These are phyloP conservation scores for Backusella morwellensis DNA, from an alignment of 192 early-diverging fungal genomes.

Conservation along the genomic window DNA sequence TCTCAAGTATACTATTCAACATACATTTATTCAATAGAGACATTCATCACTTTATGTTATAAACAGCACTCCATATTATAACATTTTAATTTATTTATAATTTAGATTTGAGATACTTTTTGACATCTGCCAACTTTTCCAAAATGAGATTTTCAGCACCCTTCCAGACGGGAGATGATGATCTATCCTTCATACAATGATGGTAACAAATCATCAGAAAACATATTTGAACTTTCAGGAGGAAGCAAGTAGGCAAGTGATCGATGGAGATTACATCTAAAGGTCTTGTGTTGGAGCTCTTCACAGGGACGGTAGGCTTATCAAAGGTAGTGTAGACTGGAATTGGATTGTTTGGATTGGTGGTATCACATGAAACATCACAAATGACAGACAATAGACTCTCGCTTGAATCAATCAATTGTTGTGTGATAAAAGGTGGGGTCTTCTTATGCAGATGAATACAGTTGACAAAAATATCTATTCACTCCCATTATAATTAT, in stretches of 20 bases:
- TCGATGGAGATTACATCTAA: constrained; percentile 93
- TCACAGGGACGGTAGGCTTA: constrained; percentile 76
- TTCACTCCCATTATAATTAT: too few relatives aligned
- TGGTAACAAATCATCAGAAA: constrained; percentile 81
- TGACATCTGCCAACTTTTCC: constrained; percentile 62
- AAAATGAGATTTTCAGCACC: constrained; percentile 80
- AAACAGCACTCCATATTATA: too few relatives aligned
- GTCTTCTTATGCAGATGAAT: constrained; percentile 91
- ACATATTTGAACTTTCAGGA: constrained; percentile 85
- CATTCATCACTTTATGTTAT: too few relatives aligned
- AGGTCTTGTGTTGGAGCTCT: constrained; percentile 57
- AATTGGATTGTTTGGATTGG: constrained; percentile 95
- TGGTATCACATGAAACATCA: constrained; percentile 95
- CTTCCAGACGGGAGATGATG: constrained; percentile 69
- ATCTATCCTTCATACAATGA: constrained; percentile 66
- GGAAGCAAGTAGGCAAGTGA: constrained; percentile 93
- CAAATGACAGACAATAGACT: constrained; percentile 79
- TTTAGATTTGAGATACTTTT: not conserved
- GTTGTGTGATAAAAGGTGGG: constrained; percentile 87
- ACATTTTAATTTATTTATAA: not conserved
- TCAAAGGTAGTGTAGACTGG: constrained; percentile 98
- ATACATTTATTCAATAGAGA: too few relatives aligned
- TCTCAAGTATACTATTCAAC: too few relatives aligned
- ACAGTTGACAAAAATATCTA: constrained; percentile 97
- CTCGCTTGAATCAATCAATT: constrained; percentile 61